These are phyloP conservation scores for Xylaria venustula DNA, from an alignment of 495 filamentous ascomycete genomes.

Conservation along the genomic window DNA sequence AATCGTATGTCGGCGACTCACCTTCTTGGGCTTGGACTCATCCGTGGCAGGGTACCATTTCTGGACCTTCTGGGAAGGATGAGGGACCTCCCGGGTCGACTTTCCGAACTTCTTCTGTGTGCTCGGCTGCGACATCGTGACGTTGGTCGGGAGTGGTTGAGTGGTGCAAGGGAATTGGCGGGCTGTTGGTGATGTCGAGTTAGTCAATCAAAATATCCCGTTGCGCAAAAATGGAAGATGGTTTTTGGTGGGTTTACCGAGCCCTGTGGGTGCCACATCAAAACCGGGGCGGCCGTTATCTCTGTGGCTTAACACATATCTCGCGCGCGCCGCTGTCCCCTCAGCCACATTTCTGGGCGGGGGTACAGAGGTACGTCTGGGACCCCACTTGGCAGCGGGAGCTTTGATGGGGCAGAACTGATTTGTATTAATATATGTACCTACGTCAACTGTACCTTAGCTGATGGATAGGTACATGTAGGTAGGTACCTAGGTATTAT, in stretches of 20 bases:
- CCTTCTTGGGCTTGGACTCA: conserved; percentile 86
- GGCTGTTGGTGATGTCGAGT: conserved; percentile 31
- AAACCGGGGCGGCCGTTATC: conserved; percentile 12
- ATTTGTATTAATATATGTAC: neutral
- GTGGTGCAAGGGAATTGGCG: conserved; percentile 35
- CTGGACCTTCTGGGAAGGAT: conserved; percentile 83
- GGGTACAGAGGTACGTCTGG: neutral
- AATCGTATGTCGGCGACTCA: conserved; percentile 51
- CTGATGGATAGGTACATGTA: no score
- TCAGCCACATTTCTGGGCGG: neutral
- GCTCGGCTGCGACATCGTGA: conserved; percentile 66
- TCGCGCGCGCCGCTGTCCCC: no score
- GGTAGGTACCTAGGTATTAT: neutral
- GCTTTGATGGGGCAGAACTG: neutral
- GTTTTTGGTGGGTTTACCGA: conserved; percentile 38
- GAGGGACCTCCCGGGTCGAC: conserved; percentile 85
- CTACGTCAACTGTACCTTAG: no score
- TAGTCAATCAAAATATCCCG: conserved; percentile 29
- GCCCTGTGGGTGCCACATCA: conserved; percentile 32
- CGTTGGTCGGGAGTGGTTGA: conserved; percentile 31
- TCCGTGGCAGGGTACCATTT: conserved; percentile 99
- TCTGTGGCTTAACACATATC: conserved; percentile 19
- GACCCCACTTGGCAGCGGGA: neutral
- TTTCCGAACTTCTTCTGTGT: conserved; percentile 97
- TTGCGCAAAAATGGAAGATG: conserved; percentile 35